A percentile compares a stretch with the other conserved stretches of the same genome.
phyloP scores from a whole-genome alignment of 169 alveolate species.

The Eimeria maxima region DNA sequence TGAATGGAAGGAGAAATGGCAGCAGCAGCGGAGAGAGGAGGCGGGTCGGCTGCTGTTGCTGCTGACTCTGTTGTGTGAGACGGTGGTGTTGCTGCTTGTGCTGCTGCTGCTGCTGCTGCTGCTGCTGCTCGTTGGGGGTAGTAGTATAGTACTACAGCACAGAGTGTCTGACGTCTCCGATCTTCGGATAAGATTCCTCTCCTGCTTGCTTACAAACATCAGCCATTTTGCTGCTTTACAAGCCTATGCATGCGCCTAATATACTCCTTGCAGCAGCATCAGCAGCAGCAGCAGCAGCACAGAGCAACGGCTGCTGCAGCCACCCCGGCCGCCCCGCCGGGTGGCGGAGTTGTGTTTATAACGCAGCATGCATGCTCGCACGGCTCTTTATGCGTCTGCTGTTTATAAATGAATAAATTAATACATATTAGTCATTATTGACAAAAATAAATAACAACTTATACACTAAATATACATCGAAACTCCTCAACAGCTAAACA shows the following conservation, averaged over 20 bases:
- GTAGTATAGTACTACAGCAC: too few species aligned
- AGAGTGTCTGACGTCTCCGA: neutral
- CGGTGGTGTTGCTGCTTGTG: conserved; percentile 10
- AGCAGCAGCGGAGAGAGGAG: neutral
- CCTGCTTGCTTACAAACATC: neutral
- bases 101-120: conserved; percentile 59
- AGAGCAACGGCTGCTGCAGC: conserved; percentile 6
- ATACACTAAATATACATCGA: neutral
- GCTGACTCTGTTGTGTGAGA: neutral
- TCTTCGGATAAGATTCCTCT: neutral
- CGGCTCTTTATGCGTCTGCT: neutral
- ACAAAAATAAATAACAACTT: neutral
- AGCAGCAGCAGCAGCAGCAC: conserved; percentile 52
- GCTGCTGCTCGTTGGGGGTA: conserved; percentile 48
- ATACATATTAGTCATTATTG: neutral
- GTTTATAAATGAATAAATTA: neutral
- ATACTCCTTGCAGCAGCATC: neutral
- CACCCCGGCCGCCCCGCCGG: conserved; percentile 63
- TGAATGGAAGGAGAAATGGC: conserved; percentile 1
- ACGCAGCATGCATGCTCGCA: conserved; percentile 6
- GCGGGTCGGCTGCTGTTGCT: conserved; percentile 32
- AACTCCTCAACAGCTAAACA: neutral
- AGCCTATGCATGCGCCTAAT: neutral
- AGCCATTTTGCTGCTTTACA: neutral
- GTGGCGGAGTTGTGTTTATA: conserved; percentile 54